phyloP scores from a whole-genome alignment of 2,329 filamentous ascomycete genomes.

The Cercospora zeina region DNA sequence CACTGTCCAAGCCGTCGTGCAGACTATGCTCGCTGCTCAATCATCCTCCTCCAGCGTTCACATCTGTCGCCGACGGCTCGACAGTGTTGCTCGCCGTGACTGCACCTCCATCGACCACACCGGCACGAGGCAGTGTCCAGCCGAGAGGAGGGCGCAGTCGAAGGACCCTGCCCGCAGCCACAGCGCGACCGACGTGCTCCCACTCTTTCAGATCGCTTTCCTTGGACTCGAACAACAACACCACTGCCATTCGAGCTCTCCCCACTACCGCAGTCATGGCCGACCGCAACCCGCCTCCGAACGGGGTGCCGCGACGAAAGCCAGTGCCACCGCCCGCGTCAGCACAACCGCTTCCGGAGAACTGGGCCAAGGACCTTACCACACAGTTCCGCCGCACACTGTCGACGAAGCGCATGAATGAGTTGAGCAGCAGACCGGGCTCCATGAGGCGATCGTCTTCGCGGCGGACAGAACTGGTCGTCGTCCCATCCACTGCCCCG shows the following conservation, averaged over 20 bases:
- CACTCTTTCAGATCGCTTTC: not conserved
- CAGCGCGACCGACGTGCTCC: slow-evolving; percentile 1
- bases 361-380: slow-evolving; percentile 76
- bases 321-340: slow-evolving; percentile 33
- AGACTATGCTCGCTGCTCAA: slow-evolving; percentile 2
- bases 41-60: not conserved
- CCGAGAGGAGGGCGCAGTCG: slow-evolving; percentile 1
- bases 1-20: slow-evolving; percentile 8
- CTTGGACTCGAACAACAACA: not conserved
- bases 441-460: slow-evolving; percentile 55
- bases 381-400: slow-evolving; percentile 84
- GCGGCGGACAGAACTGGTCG: slow-evolving; percentile 50
- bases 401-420: slow-evolving; percentile 82
- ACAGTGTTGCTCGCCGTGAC: not conserved
- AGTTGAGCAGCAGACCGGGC: slow-evolving; percentile 55
- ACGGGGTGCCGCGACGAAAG: slow-evolving; percentile 37
- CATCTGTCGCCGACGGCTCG: slow-evolving; percentile 2
- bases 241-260: slow-evolving; percentile 3
- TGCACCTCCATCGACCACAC: not conserved
- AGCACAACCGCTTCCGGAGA: slow-evolving; percentile 50
- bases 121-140: slow-evolving; percentile 5
- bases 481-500: slow-evolving; percentile 26
- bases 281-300: slow-evolving; percentile 30
- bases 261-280: slow-evolving; percentile 29
- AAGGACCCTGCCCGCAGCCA: slow-evolving; percentile 5